phyloP scores from a whole-genome alignment of 768 basidiomycete genomes.

The Collybia mongolica region DNA sequence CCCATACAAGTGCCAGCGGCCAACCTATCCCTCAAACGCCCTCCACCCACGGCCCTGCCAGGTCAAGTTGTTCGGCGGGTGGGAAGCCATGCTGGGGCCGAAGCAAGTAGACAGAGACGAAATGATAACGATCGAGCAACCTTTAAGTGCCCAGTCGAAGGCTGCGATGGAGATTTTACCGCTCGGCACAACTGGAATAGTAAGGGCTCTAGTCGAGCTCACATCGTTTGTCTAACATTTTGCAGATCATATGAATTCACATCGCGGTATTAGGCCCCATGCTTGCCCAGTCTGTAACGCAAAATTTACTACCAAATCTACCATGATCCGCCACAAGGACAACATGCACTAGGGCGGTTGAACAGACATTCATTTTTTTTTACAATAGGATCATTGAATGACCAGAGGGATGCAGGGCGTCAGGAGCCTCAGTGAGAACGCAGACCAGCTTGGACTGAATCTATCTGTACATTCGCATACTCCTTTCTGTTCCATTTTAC shows the following conservation, averaged over 20 bases:
- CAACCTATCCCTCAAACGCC: too few species aligned
- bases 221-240: not conserved
- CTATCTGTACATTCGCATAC: too few species aligned
- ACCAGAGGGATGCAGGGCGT: too few species aligned
- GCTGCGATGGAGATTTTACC: not conserved
- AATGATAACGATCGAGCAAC: too few species aligned
- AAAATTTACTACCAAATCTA: not conserved
- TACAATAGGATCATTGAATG: not conserved
- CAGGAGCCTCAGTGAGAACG: too few species aligned
- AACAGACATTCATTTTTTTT: not conserved
- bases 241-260: conserved; percentile 2
- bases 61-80: too few species aligned
- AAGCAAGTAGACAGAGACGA: too few species aligned
- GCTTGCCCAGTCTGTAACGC: not conserved
- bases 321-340: not conserved
- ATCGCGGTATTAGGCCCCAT: not conserved
- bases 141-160: not conserved
- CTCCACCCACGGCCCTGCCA: too few species aligned
- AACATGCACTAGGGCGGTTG: not conserved
- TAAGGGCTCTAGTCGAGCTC: not conserved
- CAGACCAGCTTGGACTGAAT: too few species aligned
- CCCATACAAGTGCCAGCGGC: too few species aligned
- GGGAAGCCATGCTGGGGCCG: too few species aligned
- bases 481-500: too few species aligned
- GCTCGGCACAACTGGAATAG: not conserved